phyloP scores from a whole-genome alignment of 2,329 filamentous ascomycete species.

The Calonectria pauciramosa region DNA sequence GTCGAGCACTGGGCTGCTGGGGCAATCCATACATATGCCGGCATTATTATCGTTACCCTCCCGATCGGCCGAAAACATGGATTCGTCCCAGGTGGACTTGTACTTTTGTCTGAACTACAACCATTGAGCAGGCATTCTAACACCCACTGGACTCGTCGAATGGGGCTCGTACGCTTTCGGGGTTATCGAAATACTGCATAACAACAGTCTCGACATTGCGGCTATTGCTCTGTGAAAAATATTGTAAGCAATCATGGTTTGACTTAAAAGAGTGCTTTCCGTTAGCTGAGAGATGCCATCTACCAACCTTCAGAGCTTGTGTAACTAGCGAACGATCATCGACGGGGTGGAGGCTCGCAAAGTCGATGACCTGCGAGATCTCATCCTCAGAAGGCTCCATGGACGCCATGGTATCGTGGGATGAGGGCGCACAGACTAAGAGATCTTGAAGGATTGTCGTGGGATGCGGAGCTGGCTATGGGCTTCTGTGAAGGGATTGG shows the following conservation, averaged over 20 bases:
- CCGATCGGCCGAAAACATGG: constrained; percentile 64
- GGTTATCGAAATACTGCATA: constrained; percentile 66
- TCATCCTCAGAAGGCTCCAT: constrained; percentile 54
- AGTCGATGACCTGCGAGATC: constrained; percentile 58
- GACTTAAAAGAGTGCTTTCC: not conserved
- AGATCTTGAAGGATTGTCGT: not conserved
- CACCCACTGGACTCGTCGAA: constrained; percentile 9
- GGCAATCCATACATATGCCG: constrained; percentile 58
- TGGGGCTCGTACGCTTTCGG: constrained; percentile 48
- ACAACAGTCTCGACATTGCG: constrained; percentile 64
- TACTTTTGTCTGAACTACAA: constrained; percentile 63
- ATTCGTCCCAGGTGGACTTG: constrained; percentile 66
- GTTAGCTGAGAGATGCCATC: constrained; percentile 5
- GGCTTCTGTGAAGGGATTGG: constrained; percentile 13
- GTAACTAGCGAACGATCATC: constrained; percentile 57
- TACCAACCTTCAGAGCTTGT: constrained; percentile 57
- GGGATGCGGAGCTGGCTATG: constrained; percentile 13
- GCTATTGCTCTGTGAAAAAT: constrained; percentile 53
- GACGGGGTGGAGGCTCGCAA: constrained; percentile 52
- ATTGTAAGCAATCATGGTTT: constrained; percentile 3
- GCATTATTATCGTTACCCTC: constrained; percentile 61
- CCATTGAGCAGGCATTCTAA: constrained; percentile 30
- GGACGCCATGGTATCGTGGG: constrained; percentile 46
- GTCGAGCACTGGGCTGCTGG: not conserved
- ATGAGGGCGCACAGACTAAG: not conserved